Base-by-base conservation (phyloP, 2,329 filamentous ascomycete species). In the Diaporthe nobilis region DNA sequence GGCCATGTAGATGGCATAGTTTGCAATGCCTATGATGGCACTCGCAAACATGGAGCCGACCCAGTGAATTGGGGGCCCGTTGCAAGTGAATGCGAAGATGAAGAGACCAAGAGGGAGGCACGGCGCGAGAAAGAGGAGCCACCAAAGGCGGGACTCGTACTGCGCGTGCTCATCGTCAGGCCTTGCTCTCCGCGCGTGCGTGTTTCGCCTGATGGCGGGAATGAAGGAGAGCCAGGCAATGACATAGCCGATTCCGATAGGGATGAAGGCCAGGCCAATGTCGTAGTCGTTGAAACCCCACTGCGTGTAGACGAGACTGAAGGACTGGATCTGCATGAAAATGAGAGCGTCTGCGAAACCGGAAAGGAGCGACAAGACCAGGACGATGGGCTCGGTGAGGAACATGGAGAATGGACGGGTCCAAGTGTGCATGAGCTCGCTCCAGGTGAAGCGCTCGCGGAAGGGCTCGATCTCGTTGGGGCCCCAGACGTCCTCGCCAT, bases 241-340 rank as follows among this genome's bases (percentile, higher is more conserved):
- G 51, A 92, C 78, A 79, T 95, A 95, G 3, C 92, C 93, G 34
- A 94, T 78, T 31, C 92, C 88, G 57, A 94, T 91, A 4, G 93
- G 88, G 31, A 94, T 87, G 81, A 94, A 93, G 0, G 90, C 83
- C 31, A 94, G 85, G 0, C 92, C 92, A 2, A 91, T 84, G 12
- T 88, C 83, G 2, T 92, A 83, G 10, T 88, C 87, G 31, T 84
- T 84, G 78, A 95, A 95, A 60, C 84, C 80, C 92, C 92, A 95
- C 80, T 94, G 91, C 22, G 86, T 83, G 79, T 94, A 94, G 2
- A 95, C 93, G 2, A 94, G 86, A 0, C 86, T 84, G 79, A 94
- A 95, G 0, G 91, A 93, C 81, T 95, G 92, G 72, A 95, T 91
- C 82, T 93, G 94, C 87, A 94, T 94, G 86, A 95, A 95, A 83